Base-by-base conservation (phyloP, 2,329 filamentous ascomycete genomes). In the Cryphonectria naterciae region DNA sequence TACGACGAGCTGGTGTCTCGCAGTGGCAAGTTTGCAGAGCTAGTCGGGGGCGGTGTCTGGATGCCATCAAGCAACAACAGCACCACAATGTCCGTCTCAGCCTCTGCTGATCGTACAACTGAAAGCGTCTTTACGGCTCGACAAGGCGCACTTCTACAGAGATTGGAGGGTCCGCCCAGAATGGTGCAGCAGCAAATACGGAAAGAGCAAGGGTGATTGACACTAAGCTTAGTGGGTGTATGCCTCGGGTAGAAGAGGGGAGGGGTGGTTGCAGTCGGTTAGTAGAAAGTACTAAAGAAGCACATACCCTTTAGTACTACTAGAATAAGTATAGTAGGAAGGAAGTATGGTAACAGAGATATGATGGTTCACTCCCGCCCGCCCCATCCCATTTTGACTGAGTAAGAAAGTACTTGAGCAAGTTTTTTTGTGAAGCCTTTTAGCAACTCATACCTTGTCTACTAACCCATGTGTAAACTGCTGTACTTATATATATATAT, bases 1-100 rank as follows among this genome's bases (percentile, higher is more conserved):
- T 97, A 91, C 79, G 81, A 85, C 1, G 88, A 89, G 70, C 79
- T 98, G 75, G 75, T 87, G 62, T 75, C 73, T 25, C 78, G 67
- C 25, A 78, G 77, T 3, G 85, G 84, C 0, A 81, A 81, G 52
- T 87, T 89, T 78, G 78, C 85, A 25, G 81, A 83, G 74, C 78
- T 89, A 54, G 73, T 87, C n/a, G 79, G 79, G 2, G 78, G 80
- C 11, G 80, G 77, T 64, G 73, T 72, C 19, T 76, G 76, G 74
- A 71, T 70, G 72, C 19, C 56, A 11, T 28, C 54, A 58, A 37
- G 46, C 32, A 32, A 52, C 60, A 39, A 46, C 58, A 66, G 54
- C 25, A 22, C 10, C 56, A 52, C 46, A 49, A 6, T 4, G 46
- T 49, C 46, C 17, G 28, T 19, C 2, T 13, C 46, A 52, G 46